Base-by-base conservation (phyloP, 164 flowering plant species). In the Berberis thunbergii region DNA sequence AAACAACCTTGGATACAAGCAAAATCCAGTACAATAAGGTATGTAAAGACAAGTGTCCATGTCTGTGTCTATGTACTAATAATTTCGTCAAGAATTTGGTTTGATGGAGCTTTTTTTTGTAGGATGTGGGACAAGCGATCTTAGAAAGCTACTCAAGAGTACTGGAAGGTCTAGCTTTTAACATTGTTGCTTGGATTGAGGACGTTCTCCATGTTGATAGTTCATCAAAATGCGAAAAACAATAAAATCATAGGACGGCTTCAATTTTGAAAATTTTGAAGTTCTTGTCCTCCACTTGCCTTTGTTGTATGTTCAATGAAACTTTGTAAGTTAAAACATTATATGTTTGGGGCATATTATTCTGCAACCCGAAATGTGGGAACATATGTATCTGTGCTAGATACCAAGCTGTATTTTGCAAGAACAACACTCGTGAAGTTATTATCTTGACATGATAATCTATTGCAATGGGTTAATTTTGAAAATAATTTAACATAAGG, bases 101-200 rank as follows among this genome's bases (percentile, higher is more conserved):
- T 52, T 59, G 50, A 66, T 43, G 39, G 59, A 45, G 41, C 26
- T 43, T n/a, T 8, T 50, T 70, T 3, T 71, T 81, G 75, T 88
- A 94, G 99, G 97, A 91, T 79, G 93, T 89, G 9, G 99, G 97
- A 59, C 88, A 88, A 76, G 91, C 95, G 49, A 73, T 89, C 42
- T 72, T 94, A 45, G 98, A 94, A 73, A 90, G 97, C 85, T 90
- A 90, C 73, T 90, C 98, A 9, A 87, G 99, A 68, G 97, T 94
- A n/a, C 70, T 94, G 73, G 99, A 94, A 78, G 81, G 97, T 62
- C 64, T 91, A 48, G 99, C 99, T 61, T 91, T 80, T 84, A 94
- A 91, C 82, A 74, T 86, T 65, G 96, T 89, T 45, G 82, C 95
- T 52, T 87, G 95, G 99, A 84, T 86, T 43, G 92, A 94, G 12